Base-by-base conservation (phyloP, 1,139 yeast genomes). In the Zygotorulaspora mrakii region DNA sequence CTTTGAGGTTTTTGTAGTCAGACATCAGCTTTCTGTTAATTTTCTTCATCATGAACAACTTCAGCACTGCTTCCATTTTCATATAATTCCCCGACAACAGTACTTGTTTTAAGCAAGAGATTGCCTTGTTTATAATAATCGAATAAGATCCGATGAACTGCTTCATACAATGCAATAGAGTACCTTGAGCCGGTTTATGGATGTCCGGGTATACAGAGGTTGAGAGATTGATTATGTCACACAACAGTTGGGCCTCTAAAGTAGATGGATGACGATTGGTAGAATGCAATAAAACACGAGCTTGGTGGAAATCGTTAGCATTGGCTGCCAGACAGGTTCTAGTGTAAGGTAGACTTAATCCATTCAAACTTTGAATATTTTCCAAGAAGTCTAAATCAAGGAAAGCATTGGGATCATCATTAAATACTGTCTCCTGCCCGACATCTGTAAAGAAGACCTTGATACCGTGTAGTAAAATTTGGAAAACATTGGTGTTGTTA, bases 381-480 rank as follows among this genome's bases (percentile, higher is more conserved):
- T 69, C 71, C 46, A 75, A 66, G 46, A 68, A 72, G 1, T 67
- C 66, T 43, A 74, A 68, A 31, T 74, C 70, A 17, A 74, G 61
- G 24, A 62, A 57, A 8, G 71, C 61, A 31, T 66, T 68, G 25
- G 73, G 75, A 46, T 80, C 77, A 9, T 75, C 66, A 38, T 74
- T 82, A 37, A 82, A 74, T 1, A 82, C 67, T 10, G 84, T 69
- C 53, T 85, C 95, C 47, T 77, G 72, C 1, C 95, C 95, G 18
- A 84, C 83, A 59, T 88, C 94, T 12, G 85, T 74, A 48, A 91
- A 77, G 88, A 95, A 91, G 8, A 83, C 78, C 52, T 83, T 79
- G 39, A 83, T 61, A 2, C 82, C 82, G 55, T 79, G 77, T 33
- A 88, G 64, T 35, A 82, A 70, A 31, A 79, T 78, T 51, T 79